Conservation (phyloP, 1,139 yeast species). For the Taiozyma onychis region DNA sequence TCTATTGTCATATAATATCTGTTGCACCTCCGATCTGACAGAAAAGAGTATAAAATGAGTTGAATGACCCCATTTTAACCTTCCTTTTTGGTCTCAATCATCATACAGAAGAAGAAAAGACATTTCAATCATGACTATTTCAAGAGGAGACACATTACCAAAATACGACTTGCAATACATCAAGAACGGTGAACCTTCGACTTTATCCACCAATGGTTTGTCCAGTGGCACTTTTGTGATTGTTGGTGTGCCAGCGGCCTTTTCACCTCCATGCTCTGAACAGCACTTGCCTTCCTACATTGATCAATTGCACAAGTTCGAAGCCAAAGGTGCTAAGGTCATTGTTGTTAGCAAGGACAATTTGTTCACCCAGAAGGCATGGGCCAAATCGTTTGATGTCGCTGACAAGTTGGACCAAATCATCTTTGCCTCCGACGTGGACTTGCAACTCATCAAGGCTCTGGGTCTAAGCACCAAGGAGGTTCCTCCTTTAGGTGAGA, state of each 20-base stretch:
- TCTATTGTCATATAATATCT: too few relatives aligned
- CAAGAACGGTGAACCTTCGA: conserved; percentile 22
- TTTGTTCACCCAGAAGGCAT: conserved; percentile 71
- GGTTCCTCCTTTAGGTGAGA: conserved; percentile 47
- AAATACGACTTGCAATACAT: conserved; percentile 25
- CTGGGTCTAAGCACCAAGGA: conserved; percentile 46
- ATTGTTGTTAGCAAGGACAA: conserved; percentile 72
- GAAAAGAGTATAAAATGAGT: not conserved
- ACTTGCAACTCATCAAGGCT: conserved; percentile 49
- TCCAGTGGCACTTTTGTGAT: conserved; percentile 33
- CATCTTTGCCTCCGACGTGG: conserved; percentile 69
- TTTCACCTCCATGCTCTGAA: conserved; percentile 83
- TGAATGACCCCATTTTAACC: not conserved
- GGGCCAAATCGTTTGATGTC: conserved; percentile 63
- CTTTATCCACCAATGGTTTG: conserved; percentile 9
- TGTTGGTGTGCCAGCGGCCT: conserved; percentile 88
- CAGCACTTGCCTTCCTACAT: conserved; percentile 73
- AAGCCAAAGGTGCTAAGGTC: conserved; percentile 59
- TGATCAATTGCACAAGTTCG: conserved; percentile 28
- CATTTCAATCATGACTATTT: not conserved
- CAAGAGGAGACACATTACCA: conserved; percentile 17
- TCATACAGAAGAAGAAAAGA: not conserved
- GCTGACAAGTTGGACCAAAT: conserved; percentile 32
- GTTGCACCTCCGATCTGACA: too few relatives aligned
- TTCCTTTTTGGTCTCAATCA: too few relatives aligned